Evolutionary conservation across 1,284 basidiomycete genomes (phyloP).

Genomic region (Flammula alnicola): DNA sequence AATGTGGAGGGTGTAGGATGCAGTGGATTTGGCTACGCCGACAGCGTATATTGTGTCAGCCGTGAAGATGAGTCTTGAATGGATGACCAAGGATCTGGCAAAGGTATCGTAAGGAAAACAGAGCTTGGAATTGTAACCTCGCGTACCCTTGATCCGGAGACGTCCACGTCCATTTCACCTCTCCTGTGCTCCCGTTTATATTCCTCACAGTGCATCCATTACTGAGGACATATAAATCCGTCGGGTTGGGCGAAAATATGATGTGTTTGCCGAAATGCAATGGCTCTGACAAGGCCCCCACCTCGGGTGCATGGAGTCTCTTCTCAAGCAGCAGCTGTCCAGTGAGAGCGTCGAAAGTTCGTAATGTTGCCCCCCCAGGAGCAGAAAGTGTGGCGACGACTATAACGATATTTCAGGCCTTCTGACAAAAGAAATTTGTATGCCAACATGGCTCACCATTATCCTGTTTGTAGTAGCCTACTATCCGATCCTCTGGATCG

Average conservation of each 20-base stretch:
- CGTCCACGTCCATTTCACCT: conserved; percentile 68
- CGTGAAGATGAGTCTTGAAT: conserved; percentile 64
- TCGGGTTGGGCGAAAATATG: conserved; percentile 33
- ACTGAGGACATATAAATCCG: conserved; percentile 56
- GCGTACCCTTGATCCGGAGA: conserved; percentile 66
- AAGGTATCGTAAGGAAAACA: conserved; percentile 5
- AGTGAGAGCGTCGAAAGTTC: conserved; percentile 67
- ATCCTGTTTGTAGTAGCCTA: conserved; percentile 68
- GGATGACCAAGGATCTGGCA: conserved; percentile 64
- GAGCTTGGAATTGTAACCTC: neutral
- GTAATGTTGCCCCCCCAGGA: conserved; percentile 70
- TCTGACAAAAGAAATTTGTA: neutral
- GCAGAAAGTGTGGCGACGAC: conserved; percentile 80
- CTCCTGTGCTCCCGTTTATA: conserved; percentile 51
- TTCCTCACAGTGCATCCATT: conserved; percentile 62
- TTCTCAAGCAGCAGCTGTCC: conserved; percentile 78
- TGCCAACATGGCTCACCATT: conserved; percentile 52
- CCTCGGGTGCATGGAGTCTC: conserved; percentile 52
- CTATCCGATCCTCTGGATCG: conserved; percentile 67
- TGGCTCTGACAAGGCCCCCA: conserved; percentile 55
- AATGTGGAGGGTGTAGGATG: conserved; percentile 69
- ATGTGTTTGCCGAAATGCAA: conserved; percentile 44
- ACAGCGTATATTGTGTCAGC: conserved; percentile 64
- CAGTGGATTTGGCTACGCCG: conserved; percentile 67
- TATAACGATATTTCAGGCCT: conserved; percentile 37